Evolutionary conservation across 163 green algal genomes (phyloP).

Genomic region (Smithsoniella earleae): DNA sequence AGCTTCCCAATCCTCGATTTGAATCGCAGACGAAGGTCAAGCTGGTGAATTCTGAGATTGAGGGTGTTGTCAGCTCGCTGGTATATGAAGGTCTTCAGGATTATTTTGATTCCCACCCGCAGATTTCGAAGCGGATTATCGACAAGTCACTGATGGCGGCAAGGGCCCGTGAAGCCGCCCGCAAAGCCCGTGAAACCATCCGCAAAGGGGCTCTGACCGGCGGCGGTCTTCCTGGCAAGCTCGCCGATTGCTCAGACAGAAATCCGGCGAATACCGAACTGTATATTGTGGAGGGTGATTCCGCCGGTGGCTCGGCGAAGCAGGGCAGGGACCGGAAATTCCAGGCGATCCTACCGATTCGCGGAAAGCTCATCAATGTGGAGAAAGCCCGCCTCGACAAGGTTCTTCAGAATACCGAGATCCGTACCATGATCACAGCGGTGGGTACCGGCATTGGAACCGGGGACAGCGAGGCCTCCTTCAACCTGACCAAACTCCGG

Average conservation of each 20-base stretch:
- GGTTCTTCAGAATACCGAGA: too few relatives aligned
- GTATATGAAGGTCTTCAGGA: too few relatives aligned
- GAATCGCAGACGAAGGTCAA: constrained; percentile 50
- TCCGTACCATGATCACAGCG: too few relatives aligned
- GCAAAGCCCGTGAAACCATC: too few relatives aligned
- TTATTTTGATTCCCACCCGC: too few relatives aligned
- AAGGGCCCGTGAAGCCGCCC: neutral
- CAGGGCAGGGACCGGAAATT: constrained; percentile 74
- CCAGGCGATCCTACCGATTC: constrained; percentile 84
- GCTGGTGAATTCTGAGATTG: constrained; percentile 42
- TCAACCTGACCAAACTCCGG: too few relatives aligned
- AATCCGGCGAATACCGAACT: constrained; percentile 69
- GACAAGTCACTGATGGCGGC: too few relatives aligned
- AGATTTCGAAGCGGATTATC: neutral
- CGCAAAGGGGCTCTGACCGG: too few relatives aligned
- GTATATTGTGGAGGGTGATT: constrained; percentile 97
- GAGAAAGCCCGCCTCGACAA: too few relatives aligned
- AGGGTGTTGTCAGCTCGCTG: constrained; percentile 35
- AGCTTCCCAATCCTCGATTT: constrained; percentile 47
- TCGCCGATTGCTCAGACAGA: constrained; percentile 95
- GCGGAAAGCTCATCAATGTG: constrained; percentile 98
- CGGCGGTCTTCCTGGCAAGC: constrained; percentile 96
- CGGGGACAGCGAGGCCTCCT: too few relatives aligned
- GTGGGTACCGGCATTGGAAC: too few relatives aligned
- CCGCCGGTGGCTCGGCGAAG: constrained; percentile 89